Percentiles rank a stretch among this genome's conserved stretches.
phyloP scores from a whole-genome alignment of 805 yeast genomes.

The Ogataea nakhonphanomensis region DNA sequence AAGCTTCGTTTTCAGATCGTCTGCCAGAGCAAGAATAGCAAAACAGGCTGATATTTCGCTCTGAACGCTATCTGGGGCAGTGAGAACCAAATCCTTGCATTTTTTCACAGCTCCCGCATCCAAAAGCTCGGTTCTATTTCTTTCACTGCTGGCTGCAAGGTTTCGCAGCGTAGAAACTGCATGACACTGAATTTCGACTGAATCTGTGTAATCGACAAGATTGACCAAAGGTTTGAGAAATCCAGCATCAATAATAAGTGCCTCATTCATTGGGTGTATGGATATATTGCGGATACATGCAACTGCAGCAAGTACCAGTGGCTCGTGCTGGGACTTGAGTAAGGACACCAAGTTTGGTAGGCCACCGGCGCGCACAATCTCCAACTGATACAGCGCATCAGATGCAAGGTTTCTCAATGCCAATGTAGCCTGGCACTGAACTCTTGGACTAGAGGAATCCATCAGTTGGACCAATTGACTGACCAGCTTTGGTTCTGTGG shows the following conservation, averaged over 20 bases:
- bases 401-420: conserved; percentile 95
- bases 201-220: conserved; percentile 76
- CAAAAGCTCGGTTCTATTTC: conserved; percentile 84
- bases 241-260: conserved; percentile 94
- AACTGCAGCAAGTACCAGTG: conserved; percentile 91
- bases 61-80: conserved; percentile 88
- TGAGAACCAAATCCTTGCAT: conserved; percentile 81
- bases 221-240: conserved; percentile 88
- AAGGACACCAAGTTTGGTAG: conserved; percentile 89
- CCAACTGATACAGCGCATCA: conserved; percentile 93
- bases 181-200: conserved; percentile 97
- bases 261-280: conserved; percentile 94
- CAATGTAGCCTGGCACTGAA: conserved; percentile 96
- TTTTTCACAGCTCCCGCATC: conserved; percentile 95
- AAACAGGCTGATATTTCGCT: conserved; percentile 95
- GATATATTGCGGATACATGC: conserved; percentile 98
- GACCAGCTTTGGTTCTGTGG: conserved; percentile 90
- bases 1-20: conserved; percentile 82
- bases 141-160: conserved; percentile 92
- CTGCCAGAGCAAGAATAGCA: conserved; percentile 95
- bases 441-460: conserved; percentile 92
- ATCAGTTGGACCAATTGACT: conserved; percentile 82
- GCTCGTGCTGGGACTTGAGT: conserved; percentile 85
- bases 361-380: conserved; percentile 94
- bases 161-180: conserved; percentile 95